phyloP scores from a whole-genome alignment of 73 alveolate species.

The Tetrahymena thermophila region DNA sequence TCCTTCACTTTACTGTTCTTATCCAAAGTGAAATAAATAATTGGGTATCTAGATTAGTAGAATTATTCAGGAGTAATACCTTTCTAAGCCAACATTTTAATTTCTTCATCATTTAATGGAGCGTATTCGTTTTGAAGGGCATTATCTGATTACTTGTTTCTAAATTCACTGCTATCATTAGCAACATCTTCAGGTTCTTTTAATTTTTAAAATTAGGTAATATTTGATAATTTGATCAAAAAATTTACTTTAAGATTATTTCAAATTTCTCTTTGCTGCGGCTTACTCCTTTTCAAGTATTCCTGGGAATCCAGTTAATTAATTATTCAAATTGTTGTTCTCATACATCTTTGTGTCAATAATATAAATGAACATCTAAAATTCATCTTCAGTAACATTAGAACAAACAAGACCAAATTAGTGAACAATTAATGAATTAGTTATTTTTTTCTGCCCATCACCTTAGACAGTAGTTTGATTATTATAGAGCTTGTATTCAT shows the following conservation, averaged over 20 bases:
- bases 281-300: neutral
- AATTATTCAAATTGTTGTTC: neutral
- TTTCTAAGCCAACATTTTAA: neutral
- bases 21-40: neutral
- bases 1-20: neutral
- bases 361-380: neutral
- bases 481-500: neutral
- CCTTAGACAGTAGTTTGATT: neutral
- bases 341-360: neutral
- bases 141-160: neutral
- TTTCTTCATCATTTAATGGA: neutral
- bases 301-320: neutral
- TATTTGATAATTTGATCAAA: neutral
- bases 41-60: neutral
- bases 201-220: neutral
- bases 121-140: neutral
- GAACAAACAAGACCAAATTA: neutral
- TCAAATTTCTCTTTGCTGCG: neutral
- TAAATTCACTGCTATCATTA: neutral
- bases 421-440: neutral
- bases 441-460: neutral
- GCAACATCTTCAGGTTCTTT: neutral
- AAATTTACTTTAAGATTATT: neutral
- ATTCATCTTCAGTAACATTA: neutral
- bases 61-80: neutral